Evolutionary conservation across 2,329 filamentous ascomycete genomes (phyloP).

Genomic region (Diaporthe vexans): DNA sequence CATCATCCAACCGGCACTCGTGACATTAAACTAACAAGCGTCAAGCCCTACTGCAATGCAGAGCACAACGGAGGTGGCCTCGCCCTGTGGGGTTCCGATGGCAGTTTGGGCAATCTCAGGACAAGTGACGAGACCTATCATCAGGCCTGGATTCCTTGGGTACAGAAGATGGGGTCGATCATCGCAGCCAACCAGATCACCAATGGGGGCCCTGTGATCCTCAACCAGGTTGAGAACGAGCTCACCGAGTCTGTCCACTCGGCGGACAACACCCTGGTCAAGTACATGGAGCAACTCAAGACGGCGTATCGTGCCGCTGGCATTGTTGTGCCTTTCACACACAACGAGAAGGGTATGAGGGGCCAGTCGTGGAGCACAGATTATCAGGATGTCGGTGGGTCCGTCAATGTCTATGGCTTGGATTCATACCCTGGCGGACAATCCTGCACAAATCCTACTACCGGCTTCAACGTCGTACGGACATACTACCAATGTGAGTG

Average conservation of each 20-base stretch:
- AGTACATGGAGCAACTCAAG: conserved; percentile 67
- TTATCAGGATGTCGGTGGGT: conserved; percentile 68
- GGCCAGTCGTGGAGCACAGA: conserved; percentile 66
- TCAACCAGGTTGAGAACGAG: conserved; percentile 69
- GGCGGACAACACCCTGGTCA: conserved; percentile 59
- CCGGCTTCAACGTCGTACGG: conserved; percentile 63
- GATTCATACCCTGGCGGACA: conserved; percentile 62
- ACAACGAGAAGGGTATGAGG: conserved; percentile 66
- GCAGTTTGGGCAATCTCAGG: conserved; percentile 56
- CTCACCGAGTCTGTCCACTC: conserved; percentile 59
- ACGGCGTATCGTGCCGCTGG: conserved; percentile 60
- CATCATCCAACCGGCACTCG: neutral
- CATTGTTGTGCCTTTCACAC: conserved; percentile 62
- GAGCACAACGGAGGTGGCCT: conserved; percentile 63
- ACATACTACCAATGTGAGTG: conserved; percentile 65
- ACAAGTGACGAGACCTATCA: conserved; percentile 59
- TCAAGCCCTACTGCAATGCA: conserved; percentile 47
- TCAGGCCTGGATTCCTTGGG: conserved; percentile 62
- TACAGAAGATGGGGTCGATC: conserved; percentile 61
- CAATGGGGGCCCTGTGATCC: conserved; percentile 64
- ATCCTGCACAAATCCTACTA: conserved; percentile 63
- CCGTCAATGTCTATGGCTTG: conserved; percentile 64
- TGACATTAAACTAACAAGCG: neutral
- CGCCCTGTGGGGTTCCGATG: conserved; percentile 59
- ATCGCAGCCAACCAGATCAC: conserved; percentile 67